Percentiles rank a stretch among this genome's conserved stretches.
These are phyloP conservation scores for Capsicum chinense DNA, from an alignment of 257 asterid genomes.

Conservation along the genomic window DNA sequence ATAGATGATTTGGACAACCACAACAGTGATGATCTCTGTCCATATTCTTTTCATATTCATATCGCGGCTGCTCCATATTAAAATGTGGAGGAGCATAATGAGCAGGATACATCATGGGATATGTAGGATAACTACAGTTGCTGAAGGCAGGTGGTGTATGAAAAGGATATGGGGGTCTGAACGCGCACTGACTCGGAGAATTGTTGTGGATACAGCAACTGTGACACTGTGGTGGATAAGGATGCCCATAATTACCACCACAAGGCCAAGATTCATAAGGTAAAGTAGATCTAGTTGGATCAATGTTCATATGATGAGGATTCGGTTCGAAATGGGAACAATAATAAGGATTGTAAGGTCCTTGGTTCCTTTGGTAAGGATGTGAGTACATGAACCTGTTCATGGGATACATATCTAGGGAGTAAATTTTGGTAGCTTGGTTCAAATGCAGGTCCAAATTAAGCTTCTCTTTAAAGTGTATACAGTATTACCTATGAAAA, in stretches of 20 bases:
- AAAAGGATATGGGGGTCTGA: conserved; percentile 54
- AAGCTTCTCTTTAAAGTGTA: background rate
- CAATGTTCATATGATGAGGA: conserved; percentile 39
- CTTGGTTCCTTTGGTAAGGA: conserved; percentile 53
- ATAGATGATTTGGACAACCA: conserved; percentile 54
- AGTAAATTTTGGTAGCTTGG: background rate
- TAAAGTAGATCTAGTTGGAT: conserved; percentile 40
- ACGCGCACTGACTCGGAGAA: conserved; percentile 38
- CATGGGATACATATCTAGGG: conserved; percentile 42
- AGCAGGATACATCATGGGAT: conserved; percentile 39
- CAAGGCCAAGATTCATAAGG: conserved; percentile 50
- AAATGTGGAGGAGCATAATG: conserved; percentile 42
- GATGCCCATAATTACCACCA: conserved; percentile 44
- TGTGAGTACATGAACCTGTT: conserved; percentile 41
- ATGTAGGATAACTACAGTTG: conserved; percentile 41
- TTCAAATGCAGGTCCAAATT: conserved; percentile 14
- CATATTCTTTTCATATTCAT: conserved; percentile 43
- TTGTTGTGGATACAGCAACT: conserved; percentile 51
- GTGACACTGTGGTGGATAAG: conserved; percentile 40
- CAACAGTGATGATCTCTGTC: conserved; percentile 53
- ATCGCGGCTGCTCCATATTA: conserved; percentile 42
- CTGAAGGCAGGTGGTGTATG: conserved; percentile 37
- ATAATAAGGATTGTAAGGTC: conserved; percentile 41
- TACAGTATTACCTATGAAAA: background rate
- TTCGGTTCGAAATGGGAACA: conserved; percentile 40